Base-by-base conservation (phyloP, 2,329 filamentous ascomycete species). In the Fusarium siculi region DNA sequence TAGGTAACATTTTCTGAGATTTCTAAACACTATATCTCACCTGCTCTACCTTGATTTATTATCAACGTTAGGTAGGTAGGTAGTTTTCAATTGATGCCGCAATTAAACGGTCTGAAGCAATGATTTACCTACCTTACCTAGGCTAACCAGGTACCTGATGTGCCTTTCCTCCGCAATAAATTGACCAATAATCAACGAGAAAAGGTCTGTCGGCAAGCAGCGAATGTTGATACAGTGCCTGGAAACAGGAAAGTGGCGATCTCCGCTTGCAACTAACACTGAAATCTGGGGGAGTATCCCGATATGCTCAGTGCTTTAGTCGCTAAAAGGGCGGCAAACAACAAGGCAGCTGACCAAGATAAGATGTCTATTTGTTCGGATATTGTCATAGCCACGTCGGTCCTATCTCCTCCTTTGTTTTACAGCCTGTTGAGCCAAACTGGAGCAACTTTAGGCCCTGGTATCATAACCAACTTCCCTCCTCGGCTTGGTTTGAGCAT, bases 241-340 rank as follows among this genome's bases (percentile, higher is more conserved):
- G 58, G 54, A 66, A 60, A 62, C 50, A 74, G 76, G 76, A 76
- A 69, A 65, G 80, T 81, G 80, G 80, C 80, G 80, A 81, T 79
- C 79, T 81, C 80, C 80, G 80, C 72, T 55, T 54, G 52, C 57
- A 56, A 58, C 56, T 58, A 63, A 52, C 64, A 63, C 52, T 47
- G 47, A 39, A 72, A 60, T 60, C 72, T 53, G 65, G 66, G 66
- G 66, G 52, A 39, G 37, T 30, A 57, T 49, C 43, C 56, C 71
- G 52, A 63, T 46, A 57, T 74, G 59, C 53, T 68, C 63, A 44
- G 47, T 47, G 44, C 34, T 55, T 67, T 43, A 58, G 44, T 73
- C 54, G 40, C 57, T 63, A 69, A 69, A 50, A 57, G 56, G 46
- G 44, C 68, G 49, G 49, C 71, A 74, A 72, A 63, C 52, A 64